Evolutionary conservation across 2,329 filamentous ascomycete genomes (phyloP).

Genomic region (Colletotrichum sp.): DNA sequence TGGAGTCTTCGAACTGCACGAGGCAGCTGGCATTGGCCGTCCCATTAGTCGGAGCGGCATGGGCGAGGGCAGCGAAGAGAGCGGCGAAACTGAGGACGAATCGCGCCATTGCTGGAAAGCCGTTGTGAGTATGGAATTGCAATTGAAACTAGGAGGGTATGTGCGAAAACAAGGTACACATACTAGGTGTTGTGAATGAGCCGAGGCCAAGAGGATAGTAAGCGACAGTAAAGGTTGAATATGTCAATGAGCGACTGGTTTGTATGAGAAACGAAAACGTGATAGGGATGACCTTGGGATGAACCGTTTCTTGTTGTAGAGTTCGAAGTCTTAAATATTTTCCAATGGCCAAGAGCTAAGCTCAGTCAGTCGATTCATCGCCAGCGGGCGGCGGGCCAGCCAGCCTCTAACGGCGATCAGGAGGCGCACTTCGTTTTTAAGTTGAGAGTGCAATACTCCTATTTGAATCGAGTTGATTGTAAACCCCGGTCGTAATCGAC

Average conservation of each 20-base stretch:
- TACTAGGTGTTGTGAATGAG: background rate
- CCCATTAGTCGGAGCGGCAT: background rate
- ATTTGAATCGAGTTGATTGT: background rate
- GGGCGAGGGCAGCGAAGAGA: background rate
- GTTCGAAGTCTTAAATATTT: background rate
- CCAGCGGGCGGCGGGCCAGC: too few relatives aligned
- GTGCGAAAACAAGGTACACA: background rate
- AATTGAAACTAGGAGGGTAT: background rate
- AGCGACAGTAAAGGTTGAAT: accelerated
- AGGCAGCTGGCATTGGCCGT: background rate
- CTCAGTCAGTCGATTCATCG: background rate
- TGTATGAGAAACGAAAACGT: accelerated
- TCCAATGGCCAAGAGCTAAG: accelerated
- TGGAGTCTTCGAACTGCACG: background rate
- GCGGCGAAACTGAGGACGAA: background rate
- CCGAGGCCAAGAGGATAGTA: background rate
- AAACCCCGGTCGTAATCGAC: background rate
- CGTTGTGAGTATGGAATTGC: accelerated
- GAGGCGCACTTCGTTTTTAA: too few relatives aligned
- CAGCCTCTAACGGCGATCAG: background rate
- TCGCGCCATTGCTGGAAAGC: background rate
- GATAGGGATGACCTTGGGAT: background rate
- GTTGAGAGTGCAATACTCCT: background rate
- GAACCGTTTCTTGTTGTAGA: background rate
- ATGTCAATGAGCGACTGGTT: background rate